phyloP scores from a whole-genome alignment of 2,329 filamentous ascomycete species.

The Diplodia sapinea region DNA sequence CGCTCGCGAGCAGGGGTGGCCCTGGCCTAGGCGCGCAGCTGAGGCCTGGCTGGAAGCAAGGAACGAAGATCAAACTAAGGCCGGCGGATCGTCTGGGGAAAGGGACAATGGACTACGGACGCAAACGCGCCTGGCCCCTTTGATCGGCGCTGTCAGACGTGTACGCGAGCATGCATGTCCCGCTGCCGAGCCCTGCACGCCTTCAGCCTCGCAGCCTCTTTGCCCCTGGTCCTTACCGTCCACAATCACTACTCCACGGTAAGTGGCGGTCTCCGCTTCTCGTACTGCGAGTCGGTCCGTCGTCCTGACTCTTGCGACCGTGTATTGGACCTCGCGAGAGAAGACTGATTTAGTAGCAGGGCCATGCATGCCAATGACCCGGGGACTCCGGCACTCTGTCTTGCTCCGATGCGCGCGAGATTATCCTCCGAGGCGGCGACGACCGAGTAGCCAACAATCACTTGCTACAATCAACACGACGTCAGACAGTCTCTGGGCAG shows the following conservation, averaged over 20 bases:
- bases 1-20: constrained; percentile 6
- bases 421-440: not conserved
- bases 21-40: constrained; percentile 11
- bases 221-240: too few relatives aligned
- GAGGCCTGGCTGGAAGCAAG: constrained; percentile 16
- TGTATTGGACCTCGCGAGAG: too few relatives aligned
- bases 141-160: constrained; percentile 18
- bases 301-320: not conserved
- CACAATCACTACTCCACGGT: too few relatives aligned
- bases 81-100: constrained; percentile 23
- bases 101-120: constrained; percentile 3
- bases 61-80: constrained; percentile 24
- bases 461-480: not conserved
- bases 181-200: constrained; percentile 7
- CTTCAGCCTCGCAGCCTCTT: not conserved
- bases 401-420: constrained; percentile 12
- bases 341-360: not conserved
- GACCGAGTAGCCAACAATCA: not conserved
- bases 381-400: not conserved
- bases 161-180: constrained; percentile 16
- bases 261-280: too few relatives aligned
- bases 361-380: not conserved
- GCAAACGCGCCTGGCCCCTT: constrained; percentile 12
- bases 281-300: not conserved
- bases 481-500: not conserved